Percentiles rank a stretch among this genome's conserved stretches.
phyloP scores from a whole-genome alignment of 768 basidiomycete species.

The Tulasnella sp. region DNA sequence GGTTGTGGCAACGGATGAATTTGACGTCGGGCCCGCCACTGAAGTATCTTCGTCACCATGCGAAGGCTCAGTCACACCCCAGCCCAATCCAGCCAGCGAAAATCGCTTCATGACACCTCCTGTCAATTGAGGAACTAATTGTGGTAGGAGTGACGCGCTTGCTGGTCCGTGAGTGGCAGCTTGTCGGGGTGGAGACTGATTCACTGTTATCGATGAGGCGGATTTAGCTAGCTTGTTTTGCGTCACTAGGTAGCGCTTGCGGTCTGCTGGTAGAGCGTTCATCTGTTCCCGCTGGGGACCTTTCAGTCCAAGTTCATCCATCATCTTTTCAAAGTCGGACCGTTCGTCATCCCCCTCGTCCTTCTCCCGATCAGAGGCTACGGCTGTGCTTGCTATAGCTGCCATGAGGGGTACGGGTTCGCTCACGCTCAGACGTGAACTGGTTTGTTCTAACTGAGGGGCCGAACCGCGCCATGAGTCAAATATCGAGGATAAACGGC shows the following conservation, averaged over 20 bases:
- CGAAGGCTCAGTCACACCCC: constrained; percentile 32
- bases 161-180: constrained; percentile 49
- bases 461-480: constrained; percentile 49
- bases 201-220: constrained; percentile 28
- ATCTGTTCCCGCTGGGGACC: constrained; percentile 56
- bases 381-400: constrained; percentile 17
- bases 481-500: constrained; percentile 54
- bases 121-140: constrained; percentile 63
- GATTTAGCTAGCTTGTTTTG: constrained; percentile 37
- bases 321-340: constrained; percentile 53
- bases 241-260: constrained; percentile 56
- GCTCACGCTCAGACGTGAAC: constrained; percentile 52
- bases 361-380: constrained; percentile 25
- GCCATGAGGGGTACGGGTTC: constrained; percentile 39
- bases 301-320: constrained; percentile 64
- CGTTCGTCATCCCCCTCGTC: constrained; percentile 32
- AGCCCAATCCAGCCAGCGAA: constrained; percentile 42
- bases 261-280: constrained; percentile 47
- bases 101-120: constrained; percentile 53
- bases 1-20: no score
- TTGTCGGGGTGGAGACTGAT: constrained; percentile 22
- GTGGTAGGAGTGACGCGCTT: constrained; percentile 48
- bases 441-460: constrained; percentile 13
- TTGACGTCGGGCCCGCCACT: no score
- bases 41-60: no score